A percentile compares a stretch with the other conserved stretches of the same genome.
Conservation (phyloP, 208 protist species). For the Leishmania amazonensis region DNA sequence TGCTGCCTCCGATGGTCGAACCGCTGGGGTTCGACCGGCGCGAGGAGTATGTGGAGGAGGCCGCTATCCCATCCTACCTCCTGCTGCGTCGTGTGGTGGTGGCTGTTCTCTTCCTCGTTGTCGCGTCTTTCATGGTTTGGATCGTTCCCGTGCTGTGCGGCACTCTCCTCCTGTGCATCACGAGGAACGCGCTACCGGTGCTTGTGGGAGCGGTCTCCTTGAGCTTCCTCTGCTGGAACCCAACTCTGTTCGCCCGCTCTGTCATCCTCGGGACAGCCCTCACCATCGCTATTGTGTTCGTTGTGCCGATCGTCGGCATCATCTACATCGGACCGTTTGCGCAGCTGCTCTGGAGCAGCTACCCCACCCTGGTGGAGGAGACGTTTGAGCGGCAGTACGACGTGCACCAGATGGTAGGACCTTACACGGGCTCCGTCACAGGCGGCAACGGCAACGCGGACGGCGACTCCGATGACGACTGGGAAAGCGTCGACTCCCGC, state of each 20-base stretch:
- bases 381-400: constrained; percentile 39
- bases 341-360: constrained; percentile 9
- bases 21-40: constrained; percentile 43
- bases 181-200: constrained; percentile 18
- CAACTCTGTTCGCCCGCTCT: constrained; percentile 16
- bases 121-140: constrained; percentile 48
- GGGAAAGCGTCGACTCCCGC: constrained; percentile 21
- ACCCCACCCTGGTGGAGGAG: constrained; percentile 23
- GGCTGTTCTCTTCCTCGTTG: constrained; percentile 54
- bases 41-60: constrained; percentile 38
- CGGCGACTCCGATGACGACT: neutral
- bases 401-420: constrained; percentile 32
- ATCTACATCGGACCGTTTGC: constrained; percentile 13
- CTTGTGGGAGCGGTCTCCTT: constrained; percentile 40
- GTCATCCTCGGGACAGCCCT: constrained; percentile 13
- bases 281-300: constrained; percentile 9
- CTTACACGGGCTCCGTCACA: neutral
- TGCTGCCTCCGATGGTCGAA: constrained; percentile 39
- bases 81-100: constrained; percentile 48
- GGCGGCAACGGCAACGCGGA: neutral
- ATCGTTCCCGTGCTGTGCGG: constrained; percentile 38
- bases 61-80: constrained; percentile 31
- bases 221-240: constrained; percentile 51
- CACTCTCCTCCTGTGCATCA: constrained; percentile 27
- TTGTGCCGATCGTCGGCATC: constrained; percentile 10